A percentile compares a stretch with the other conserved stretches of the same genome.
These are phyloP conservation scores for Euclidium syriacum DNA, from an alignment of 345 rosid species.

Conservation along the genomic window DNA sequence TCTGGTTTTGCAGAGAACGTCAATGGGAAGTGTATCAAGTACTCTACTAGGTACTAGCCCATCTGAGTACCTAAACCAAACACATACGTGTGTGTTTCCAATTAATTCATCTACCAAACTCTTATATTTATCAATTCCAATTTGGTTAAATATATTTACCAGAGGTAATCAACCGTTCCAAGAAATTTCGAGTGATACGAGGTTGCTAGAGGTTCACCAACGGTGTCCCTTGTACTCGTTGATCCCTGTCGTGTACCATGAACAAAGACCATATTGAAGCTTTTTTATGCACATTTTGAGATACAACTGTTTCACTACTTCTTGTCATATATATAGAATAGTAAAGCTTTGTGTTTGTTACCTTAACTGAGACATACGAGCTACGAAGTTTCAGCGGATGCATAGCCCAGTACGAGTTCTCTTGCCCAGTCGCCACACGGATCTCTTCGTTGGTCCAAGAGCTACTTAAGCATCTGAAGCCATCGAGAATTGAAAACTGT, in stretches of 20 bases:
- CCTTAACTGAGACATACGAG: conserved; percentile 62
- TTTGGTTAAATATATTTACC: conserved; percentile 34
- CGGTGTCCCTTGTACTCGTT: conserved; percentile 39
- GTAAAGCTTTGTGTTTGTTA: conserved; percentile 16
- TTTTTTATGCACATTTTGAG: not conserved
- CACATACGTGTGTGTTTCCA: not conserved
- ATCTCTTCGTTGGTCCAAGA: conserved; percentile 61
- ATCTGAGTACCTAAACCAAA: conserved; percentile 52
- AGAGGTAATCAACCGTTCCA: conserved; percentile 84
- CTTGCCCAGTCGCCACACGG: conserved; percentile 48
- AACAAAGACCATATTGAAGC: conserved; percentile 3
- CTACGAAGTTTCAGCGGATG: conserved; percentile 67
- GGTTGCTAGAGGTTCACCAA: conserved; percentile 78
- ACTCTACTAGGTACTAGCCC: conserved; percentile 57
- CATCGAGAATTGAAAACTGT: not conserved
- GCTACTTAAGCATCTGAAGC: conserved; percentile 38
- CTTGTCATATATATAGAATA: not conserved
- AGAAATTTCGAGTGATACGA: conserved; percentile 77
- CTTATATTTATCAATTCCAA: not conserved
- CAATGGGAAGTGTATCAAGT: conserved; percentile 66
- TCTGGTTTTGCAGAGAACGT: conserved; percentile 48
- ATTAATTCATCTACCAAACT: not conserved
- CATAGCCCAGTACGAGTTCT: conserved; percentile 36
- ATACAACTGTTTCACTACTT: not conserved
- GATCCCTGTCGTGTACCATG: conserved; percentile 45